phyloP scores from a whole-genome alignment of 1,139 yeast species.

The Taphrina deformans region DNA sequence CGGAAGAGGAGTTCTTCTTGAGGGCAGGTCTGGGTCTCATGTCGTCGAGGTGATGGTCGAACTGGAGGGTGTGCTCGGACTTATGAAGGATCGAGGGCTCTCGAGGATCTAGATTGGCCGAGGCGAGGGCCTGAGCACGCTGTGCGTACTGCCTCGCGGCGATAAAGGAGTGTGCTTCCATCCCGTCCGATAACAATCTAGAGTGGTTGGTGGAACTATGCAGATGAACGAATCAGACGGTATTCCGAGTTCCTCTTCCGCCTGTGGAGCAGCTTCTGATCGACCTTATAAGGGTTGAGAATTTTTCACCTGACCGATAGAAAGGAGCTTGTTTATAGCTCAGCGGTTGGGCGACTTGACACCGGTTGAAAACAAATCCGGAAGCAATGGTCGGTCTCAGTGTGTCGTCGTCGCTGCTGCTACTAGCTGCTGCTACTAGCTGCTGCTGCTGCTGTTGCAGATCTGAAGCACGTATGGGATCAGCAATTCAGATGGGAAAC shows the following conservation, averaged over 20 bases:
- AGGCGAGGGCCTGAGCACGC: conserved; percentile 11
- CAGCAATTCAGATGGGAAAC: not conserved
- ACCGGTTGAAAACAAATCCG: not conserved
- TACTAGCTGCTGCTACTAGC: too few relatives aligned
- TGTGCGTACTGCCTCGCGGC: conserved; percentile 8
- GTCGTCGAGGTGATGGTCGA: not conserved
- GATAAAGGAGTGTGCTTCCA: conserved; percentile 13
- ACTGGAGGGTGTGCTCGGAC: not conserved
- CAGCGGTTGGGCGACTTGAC: not conserved
- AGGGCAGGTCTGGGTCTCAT: not conserved
- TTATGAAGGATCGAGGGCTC: not conserved
- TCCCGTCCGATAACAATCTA: not conserved
- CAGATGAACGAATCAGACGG: conserved; percentile 1
- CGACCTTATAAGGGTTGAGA: not conserved
- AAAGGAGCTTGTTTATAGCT: not conserved
- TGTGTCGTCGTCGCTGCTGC: not conserved
- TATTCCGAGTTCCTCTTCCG: not conserved
- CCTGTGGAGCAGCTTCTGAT: not conserved
- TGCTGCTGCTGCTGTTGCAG: not conserved
- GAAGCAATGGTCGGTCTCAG: conserved; percentile 3
- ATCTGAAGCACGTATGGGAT: conserved; percentile 3
- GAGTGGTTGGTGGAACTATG: not conserved
- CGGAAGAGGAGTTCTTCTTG: not conserved
- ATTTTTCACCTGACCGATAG: not conserved
- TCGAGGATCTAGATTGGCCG: conserved; percentile 8